Evolutionary conservation across 1,284 basidiomycete species (phyloP), one percentile per base, ranked within the genome.

Genomic region (Ustilago bromivora): DNA sequence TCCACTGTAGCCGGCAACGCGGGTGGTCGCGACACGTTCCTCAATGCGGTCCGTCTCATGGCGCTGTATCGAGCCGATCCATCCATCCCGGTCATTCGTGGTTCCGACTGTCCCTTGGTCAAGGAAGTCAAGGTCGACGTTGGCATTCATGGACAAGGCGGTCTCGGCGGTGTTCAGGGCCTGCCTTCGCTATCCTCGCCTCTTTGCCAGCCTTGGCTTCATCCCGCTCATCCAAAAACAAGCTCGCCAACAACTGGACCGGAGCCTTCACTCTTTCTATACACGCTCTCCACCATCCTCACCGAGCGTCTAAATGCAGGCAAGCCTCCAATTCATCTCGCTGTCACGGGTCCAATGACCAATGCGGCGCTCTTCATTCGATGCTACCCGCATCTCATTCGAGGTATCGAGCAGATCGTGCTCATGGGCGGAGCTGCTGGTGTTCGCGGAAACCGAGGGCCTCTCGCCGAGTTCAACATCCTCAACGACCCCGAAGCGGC

Each of bases 251-350:
- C 70, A 6, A 70, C 70, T 4, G 63, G 67, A 5, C 71, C 70
- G 13, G 71, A 76, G 38, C 78, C 78, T 19, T 66, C 67, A n/a
- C 64, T 71, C 36, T 76, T 76, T n/a, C 67, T 79, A n/a, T 64
- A 74, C 57, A 68, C 74, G n/a, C 74, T 79, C 46, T 66, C 78
- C 1, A 67, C 61, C n/a, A 88, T 89, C 3, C 87, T 94, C 61
- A 89, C 87, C 12, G 55, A 73, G 5, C 68, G 85, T 0, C 67
- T 76, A 43, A 67, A 64, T 47, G 31, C 66, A 4, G 66, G 72
- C 46, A 67, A 68, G 47, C 63, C 73, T 2, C 75, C 72, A 4
- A 69, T 83, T 34, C 73, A 78, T 43, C 54, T 83, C 6, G 79
- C 76, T 2, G 80, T 80, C 57, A 83, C 81, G 0, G 82, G 82